Percentiles rank a stretch among this genome's conserved stretches.
phyloP scores from a whole-genome alignment of 495 filamentous ascomycete species.

The Tuber magnatum region DNA sequence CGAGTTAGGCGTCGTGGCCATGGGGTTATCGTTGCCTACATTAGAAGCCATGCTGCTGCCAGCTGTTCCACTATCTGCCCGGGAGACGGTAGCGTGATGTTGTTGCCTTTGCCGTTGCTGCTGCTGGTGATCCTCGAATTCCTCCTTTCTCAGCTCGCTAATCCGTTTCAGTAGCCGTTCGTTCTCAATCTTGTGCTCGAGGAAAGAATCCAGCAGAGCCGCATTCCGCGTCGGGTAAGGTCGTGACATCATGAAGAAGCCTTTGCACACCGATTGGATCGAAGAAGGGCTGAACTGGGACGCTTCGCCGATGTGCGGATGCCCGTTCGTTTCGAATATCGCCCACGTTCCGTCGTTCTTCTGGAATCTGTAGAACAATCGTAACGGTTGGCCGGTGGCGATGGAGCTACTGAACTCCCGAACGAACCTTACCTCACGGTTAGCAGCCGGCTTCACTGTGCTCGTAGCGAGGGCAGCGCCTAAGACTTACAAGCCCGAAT shows the following conservation, averaged over 20 bases:
- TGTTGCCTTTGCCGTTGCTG: constrained; percentile 45
- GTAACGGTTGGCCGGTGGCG: constrained; percentile 65
- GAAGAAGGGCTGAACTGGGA: constrained; percentile 54
- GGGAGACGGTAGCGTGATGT: constrained; percentile 25
- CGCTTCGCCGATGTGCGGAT: constrained; percentile 73
- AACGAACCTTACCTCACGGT: constrained; percentile 49
- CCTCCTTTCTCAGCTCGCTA: constrained; percentile 74
- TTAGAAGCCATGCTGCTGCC: constrained; percentile 35
- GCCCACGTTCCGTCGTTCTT: constrained; percentile 65
- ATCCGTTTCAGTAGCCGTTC: constrained; percentile 78
- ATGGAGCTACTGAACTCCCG: constrained; percentile 90
- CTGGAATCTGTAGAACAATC: constrained; percentile 83
- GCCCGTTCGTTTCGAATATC: constrained; percentile 84
- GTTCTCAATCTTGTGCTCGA: constrained; percentile 98
- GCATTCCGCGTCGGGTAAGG: constrained; percentile 87
- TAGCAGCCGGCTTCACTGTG: constrained; percentile 4
- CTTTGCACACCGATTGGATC: constrained; percentile 64
- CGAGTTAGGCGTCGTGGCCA: constrained; percentile 34
- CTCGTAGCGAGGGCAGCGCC: constrained; percentile 6
- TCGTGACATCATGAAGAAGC: constrained; percentile 88
- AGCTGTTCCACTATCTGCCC: constrained; percentile 32
- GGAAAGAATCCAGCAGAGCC: constrained; percentile 77
- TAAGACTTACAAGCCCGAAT: constrained; percentile 55
- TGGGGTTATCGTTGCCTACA: constrained; percentile 36
- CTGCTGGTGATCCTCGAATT: constrained; percentile 64